Base-by-base conservation (phyloP, 2,329 filamentous ascomycete genomes). In the Microdochium paspali region DNA sequence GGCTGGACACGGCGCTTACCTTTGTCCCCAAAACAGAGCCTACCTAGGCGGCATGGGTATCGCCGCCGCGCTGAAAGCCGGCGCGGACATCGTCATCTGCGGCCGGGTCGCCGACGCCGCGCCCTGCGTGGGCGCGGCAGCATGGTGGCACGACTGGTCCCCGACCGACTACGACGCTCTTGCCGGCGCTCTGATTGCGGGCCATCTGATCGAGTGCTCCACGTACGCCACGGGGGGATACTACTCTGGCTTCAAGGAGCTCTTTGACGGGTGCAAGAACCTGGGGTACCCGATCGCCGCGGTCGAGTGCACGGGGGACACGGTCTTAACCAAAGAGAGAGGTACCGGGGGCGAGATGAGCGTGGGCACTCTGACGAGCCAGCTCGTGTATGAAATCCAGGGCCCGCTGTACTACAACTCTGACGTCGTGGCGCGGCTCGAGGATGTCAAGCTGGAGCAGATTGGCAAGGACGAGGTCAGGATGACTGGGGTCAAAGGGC, bases 361-460 rank as follows among this genome's bases (percentile, higher is more conserved):
- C 42, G 31, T 44, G 10, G 51, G 47, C n/a, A 52, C 50, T 12
- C 49, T 48, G n/a, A 44, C 46, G 15, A 52, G 44, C 15, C 64
- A 67, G 49, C 58, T 67, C 18, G 40, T 67, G 26, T 67, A 67
- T 46, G 64, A 67, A 46, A 46, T 67, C 24, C 59, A 64, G 47
- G 64, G 64, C 1, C 61, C 63, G n/a, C 44, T 65, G 1, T 66
- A 67, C 46, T 47, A 64, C 46, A 64, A 66, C 47, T 64, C 60
- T 40, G 63, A 67, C 46, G 61, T 64, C 7, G 63, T 64, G 45
- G 61, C 60, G 4, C 56, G 61, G 28, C 44, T 66, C 21, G 55
- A 63, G 24, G 47, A 53, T 18, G 58, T 64, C 1, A 51, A 58
- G 46, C 74, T 79, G 53, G 70, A 76, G 49, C 70, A 78, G 50